A percentile compares a stretch with the other conserved stretches of the same genome.
These are phyloP conservation scores for Russula abietina DNA, from an alignment of 768 basidiomycete species.

Conservation along the genomic window DNA sequence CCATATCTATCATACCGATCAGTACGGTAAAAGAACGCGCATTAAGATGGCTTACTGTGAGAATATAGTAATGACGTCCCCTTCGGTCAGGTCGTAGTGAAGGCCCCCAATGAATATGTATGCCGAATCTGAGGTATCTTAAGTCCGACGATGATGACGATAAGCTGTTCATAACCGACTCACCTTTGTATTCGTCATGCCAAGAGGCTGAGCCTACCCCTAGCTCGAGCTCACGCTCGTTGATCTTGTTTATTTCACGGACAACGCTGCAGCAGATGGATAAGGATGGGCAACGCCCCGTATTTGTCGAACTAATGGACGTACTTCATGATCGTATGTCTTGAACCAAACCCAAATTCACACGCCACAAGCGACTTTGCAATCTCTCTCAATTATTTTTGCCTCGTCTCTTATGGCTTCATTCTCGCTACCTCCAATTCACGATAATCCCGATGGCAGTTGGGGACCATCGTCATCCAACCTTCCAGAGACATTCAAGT, in stretches of 20 bases:
- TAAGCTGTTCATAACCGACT: constrained; percentile 19
- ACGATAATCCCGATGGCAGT: constrained; percentile 88
- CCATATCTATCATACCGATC: constrained; percentile 62
- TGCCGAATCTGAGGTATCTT: constrained; percentile 66
- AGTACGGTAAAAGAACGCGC: neutral
- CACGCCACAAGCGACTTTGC: constrained; percentile 20
- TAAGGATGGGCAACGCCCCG: constrained; percentile 14
- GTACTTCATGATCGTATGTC: constrained; percentile 59
- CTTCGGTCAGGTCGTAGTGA: constrained; percentile 85
- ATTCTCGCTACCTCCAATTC: constrained; percentile 80
- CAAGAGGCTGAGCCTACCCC: constrained; percentile 70
- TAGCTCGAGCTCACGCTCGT: constrained; percentile 80
- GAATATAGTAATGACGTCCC: constrained; percentile 95
- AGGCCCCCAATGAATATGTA: constrained; percentile 93
- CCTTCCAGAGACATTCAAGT: constrained; percentile 88
- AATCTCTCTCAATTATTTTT: constrained; percentile 1
- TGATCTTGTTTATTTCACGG: constrained; percentile 89
- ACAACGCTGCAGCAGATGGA: constrained; percentile 57
- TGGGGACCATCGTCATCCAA: constrained; percentile 86
- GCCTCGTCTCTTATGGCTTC: constrained; percentile 48
- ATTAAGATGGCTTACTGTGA: constrained; percentile 68
- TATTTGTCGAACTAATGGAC: constrained; percentile 27
- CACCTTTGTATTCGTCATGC: constrained; percentile 94
- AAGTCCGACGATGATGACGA: constrained; percentile 11
- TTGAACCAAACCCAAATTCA: constrained; percentile 1